A percentile compares a stretch with the other conserved stretches of the same genome.
phyloP scores from a whole-genome alignment of 225 moss, liverwort and hornwort species.

The Bryum argenteum region DNA sequence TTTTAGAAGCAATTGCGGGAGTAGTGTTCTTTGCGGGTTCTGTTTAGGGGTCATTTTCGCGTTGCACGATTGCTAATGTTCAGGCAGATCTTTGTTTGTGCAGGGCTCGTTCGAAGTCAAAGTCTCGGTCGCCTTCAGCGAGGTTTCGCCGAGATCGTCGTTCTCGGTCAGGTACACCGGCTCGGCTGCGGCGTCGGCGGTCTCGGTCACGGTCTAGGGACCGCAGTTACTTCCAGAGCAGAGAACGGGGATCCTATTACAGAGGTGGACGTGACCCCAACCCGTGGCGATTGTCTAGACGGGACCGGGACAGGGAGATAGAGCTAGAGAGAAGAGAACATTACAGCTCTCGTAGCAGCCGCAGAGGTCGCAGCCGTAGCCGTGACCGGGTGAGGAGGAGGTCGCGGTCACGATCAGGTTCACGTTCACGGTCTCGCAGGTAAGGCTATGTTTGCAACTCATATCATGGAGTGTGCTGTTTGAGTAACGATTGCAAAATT shows the following conservation, averaged over 20 bases:
- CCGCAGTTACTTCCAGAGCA: constrained; percentile 54
- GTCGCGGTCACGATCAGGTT: constrained; percentile 71
- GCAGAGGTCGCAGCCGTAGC: constrained; percentile 79
- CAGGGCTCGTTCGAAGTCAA: constrained; percentile 76
- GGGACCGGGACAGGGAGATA: constrained; percentile 76
- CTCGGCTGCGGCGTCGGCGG: constrained; percentile 80
- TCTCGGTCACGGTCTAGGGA: constrained; percentile 79
- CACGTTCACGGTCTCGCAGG: constrained; percentile 69
- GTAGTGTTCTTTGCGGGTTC: neutral
- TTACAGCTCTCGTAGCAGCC: constrained; percentile 57
- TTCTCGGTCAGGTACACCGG: constrained; percentile 82
- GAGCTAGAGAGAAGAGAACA: constrained; percentile 66
- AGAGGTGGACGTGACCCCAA: constrained; percentile 90
- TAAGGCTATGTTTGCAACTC: constrained; percentile 12
- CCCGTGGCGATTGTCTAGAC: constrained; percentile 73
- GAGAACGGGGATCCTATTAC: constrained; percentile 71
- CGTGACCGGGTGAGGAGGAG: constrained; percentile 72
- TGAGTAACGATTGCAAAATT: neutral
- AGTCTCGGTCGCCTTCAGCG: constrained; percentile 66
- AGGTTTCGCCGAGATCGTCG: constrained; percentile 82
- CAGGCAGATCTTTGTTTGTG: neutral
- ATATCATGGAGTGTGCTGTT: neutral
- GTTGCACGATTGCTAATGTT: neutral
- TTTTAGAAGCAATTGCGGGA: neutral
- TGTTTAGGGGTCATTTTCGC: neutral